Evolutionary conservation across 129 eudicot genomes (phyloP).

Genomic region (Flaveria sonorensis): DNA sequence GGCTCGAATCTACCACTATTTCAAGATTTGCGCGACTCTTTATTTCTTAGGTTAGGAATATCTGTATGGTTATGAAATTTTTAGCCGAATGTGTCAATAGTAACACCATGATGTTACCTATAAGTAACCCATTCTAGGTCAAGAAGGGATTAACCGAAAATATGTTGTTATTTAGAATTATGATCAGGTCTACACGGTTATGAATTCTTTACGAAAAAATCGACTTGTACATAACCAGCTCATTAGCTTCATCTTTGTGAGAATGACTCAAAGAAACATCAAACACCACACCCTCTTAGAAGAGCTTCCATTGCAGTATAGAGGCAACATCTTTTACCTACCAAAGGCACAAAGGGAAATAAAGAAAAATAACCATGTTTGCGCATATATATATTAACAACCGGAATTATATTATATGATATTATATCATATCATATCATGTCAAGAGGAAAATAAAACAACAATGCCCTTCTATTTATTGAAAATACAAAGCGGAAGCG

Average conservation of each 20-base stretch:
- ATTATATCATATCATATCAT: constrained; percentile 9
- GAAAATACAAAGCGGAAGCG: constrained; percentile 36
- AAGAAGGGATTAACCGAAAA: neutral
- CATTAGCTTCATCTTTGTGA: constrained; percentile 42
- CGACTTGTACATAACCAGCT: constrained; percentile 35
- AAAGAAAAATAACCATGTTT: constrained; percentile 39
- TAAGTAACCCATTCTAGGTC: neutral
- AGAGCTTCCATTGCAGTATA: constrained; percentile 91
- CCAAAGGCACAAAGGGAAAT: constrained; percentile 52
- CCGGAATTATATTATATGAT: constrained; percentile 24
- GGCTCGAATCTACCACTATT: too few species aligned
- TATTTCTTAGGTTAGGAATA: too few species aligned
- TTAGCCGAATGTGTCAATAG: too few species aligned
- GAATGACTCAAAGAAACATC: constrained; percentile 30
- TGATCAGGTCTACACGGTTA: constrained; percentile 39
- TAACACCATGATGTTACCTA: too few species aligned
- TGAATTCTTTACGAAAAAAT: constrained; percentile 17
- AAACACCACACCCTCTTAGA: constrained; percentile 45
- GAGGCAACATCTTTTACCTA: constrained; percentile 97
- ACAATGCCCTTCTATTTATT: constrained; percentile 39
- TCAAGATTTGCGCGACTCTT: too few species aligned
- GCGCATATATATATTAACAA: constrained; percentile 28
- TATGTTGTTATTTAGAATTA: constrained; percentile 30
- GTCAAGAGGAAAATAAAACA: constrained; percentile 20
- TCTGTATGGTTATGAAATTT: too few species aligned